A percentile compares a stretch with the other conserved stretches of the same genome.
phyloP scores from a whole-genome alignment of 1,139 yeast species.

The Blastobotrys elegans region DNA sequence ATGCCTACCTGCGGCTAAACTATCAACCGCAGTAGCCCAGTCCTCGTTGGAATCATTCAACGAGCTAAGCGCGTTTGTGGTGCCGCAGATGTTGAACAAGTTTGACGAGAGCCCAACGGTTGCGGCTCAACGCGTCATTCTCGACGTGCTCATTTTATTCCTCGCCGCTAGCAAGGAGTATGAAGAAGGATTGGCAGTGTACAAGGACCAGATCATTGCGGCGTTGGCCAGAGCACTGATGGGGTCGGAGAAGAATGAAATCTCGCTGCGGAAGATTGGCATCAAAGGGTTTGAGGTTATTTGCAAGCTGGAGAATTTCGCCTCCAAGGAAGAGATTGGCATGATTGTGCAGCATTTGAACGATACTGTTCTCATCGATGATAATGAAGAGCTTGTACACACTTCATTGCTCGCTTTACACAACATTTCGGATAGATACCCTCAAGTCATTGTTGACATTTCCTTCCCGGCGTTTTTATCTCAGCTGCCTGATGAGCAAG shows the following conservation, averaged over 20 bases:
- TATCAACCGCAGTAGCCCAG: conserved; percentile 50
- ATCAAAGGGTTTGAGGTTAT: conserved; percentile 59
- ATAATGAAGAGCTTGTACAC: conserved; percentile 33
- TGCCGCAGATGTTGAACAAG: conserved; percentile 37
- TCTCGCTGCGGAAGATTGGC: conserved; percentile 61
- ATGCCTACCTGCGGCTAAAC: conserved; percentile 29
- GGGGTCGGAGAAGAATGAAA: conserved; percentile 60
- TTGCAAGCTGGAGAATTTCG: conserved; percentile 43
- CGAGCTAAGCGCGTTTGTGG: conserved; percentile 37
- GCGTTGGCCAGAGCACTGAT: conserved; percentile 62
- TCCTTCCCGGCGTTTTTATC: conserved; percentile 58
- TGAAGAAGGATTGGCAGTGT: conserved; percentile 20
- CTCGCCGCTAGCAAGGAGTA: conserved; percentile 32
- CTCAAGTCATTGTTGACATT: conserved; percentile 49
- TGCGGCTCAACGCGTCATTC: conserved; percentile 54
- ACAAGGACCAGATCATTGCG: conserved; percentile 63
- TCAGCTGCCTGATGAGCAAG: conserved; percentile 41
- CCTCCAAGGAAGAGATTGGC: conserved; percentile 51
- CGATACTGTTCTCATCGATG: conserved; percentile 50
- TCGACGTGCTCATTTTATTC: conserved; percentile 49
- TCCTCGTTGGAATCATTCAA: conserved; percentile 44
- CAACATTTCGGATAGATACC: conserved; percentile 41
- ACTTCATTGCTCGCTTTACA: conserved; percentile 51
- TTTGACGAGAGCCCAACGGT: conserved; percentile 37
- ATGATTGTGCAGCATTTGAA: conserved; percentile 63